Base-by-base conservation (phyloP, 768 basidiomycete species). In the Gloeopeniophorella convolvens region DNA sequence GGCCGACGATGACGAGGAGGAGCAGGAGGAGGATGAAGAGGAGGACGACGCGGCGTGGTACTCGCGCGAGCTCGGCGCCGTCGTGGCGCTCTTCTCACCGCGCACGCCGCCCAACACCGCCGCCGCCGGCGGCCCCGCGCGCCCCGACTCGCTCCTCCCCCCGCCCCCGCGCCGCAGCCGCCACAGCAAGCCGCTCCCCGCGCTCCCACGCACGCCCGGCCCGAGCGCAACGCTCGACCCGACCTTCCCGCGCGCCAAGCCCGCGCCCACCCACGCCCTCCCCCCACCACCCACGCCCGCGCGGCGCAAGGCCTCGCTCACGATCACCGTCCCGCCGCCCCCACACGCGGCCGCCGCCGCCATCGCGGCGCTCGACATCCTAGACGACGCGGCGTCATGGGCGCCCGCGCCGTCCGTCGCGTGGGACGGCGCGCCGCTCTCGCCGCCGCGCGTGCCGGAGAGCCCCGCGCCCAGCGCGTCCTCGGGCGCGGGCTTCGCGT, bases 41-140 rank as follows among this genome's bases (percentile, higher is more conserved):
- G 73, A 73, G 23, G 75, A 77, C 10, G 80, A 76, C 35, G 72
- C 70, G 3, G 79, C 79, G 24, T 85, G 80, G 70, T 82, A 82
- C 60, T 59, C 70, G 1, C 71, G 67, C 41, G 78, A 84, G 62
- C 69, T 85, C 52, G 72, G 76, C 40, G 70, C 78, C 43, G 67
- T 79, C 39, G 58, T 83, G 37, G 73, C 77, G 3, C 59, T 83
- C 8, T 54, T 63, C 10, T 65, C 63, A 28, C 65, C 68, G 10
- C 48, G 50, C 35, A 51, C 52, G 18, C 55, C 61, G 1, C 37
- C 58, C 0, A 33, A 11, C 12, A 18, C 20, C 18, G 11, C 59
- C n/a, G n/a, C n/a, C n/a, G n/a, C n/a, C n/a, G n/a, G n/a, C n/a
- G n/a, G 23, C 24, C 51, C 50, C 26, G 51, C 63, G 4, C 70